Evolutionary conservation across 768 basidiomycete species (phyloP), one percentile per base, ranked within the genome.

Genomic region (Ramaria sp.): DNA sequence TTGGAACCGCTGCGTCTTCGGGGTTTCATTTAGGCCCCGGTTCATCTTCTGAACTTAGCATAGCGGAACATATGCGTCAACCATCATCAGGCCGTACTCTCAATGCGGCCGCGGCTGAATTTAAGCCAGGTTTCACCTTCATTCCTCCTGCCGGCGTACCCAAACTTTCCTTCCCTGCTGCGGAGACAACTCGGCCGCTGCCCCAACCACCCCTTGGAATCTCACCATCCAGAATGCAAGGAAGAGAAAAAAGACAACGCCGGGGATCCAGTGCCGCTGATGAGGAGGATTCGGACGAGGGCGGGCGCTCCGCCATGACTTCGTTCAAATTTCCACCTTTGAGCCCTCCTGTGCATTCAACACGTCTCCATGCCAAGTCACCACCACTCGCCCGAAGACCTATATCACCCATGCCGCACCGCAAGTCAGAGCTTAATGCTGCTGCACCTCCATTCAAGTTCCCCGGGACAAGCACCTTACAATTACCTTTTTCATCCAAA

Each of bases 61-160:
- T 67, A 57, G 48, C 43, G 34, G 59, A 60, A 15, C 78, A 79
- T 59, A 48, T 61, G 27, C 75, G 76, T 15, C 61, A 66, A n/a
- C 64, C 73, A 15, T 78, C 78, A 0, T 65, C 83, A 49, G 81
- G 81, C 24, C 84, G 82, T 62, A 79, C 83, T n/a, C 78, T 92
- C 56, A 92, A 91, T 65, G 81, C 80, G 5, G 77, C 83, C 20
- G 90, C 90, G 2, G 78, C 78, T 13, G 90, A 90, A 67, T 92
- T 92, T 71, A 90, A 84, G 65, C 90, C 90, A 7, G 77, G 77
- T 17, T 91, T 91, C 69, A 88, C 80, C 17, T 91, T 92, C 78
- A 75, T 77, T n/a, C 79, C 82, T 31, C 84, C 86, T 13, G 68
- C 78, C 10, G 84, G 79, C 51, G 79, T 80, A 6, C 85, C 88